Evolutionary conservation across 371 early-diverging fungal species (phyloP).

Genomic region (Mucor piriformis): DNA sequence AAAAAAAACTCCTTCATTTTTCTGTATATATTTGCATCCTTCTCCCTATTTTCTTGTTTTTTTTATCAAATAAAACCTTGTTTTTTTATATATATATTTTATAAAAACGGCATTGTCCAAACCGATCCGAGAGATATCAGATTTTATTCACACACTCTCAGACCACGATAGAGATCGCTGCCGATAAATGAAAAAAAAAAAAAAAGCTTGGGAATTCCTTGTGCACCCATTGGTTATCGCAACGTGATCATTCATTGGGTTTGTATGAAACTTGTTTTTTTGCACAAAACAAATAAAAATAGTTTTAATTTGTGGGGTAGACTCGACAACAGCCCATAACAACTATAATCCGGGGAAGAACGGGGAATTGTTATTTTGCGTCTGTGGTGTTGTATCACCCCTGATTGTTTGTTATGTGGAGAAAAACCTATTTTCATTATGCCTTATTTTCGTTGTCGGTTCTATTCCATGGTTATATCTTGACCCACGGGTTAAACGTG

Average conservation of each 20-base stretch:
- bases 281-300: constrained; percentile 16
- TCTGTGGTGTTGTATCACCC: neutral
- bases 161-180: constrained; percentile 20
- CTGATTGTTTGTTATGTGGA: neutral
- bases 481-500: no score
- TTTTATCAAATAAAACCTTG: neutral
- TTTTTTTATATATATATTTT: neutral
- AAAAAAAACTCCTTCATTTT: constrained; percentile 2
- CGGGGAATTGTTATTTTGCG: neutral
- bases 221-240: neutral
- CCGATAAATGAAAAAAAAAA: constrained; percentile 8
- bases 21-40: constrained; percentile 10
- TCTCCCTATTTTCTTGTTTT: neutral
- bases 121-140: neutral
- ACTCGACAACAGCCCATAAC: neutral
- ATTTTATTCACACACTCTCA: neutral
- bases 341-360: neutral
- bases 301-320: constrained; percentile 14
- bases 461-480: no score
- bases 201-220: neutral
- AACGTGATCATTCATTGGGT: neutral
- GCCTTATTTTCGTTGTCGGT: no score
- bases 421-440: neutral
- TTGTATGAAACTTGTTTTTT: constrained; percentile 7
- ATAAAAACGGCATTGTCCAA: neutral